Conservation (phyloP, 495 filamentous ascomycete species). For the Pseudomonodictys pantanalensis region DNA sequence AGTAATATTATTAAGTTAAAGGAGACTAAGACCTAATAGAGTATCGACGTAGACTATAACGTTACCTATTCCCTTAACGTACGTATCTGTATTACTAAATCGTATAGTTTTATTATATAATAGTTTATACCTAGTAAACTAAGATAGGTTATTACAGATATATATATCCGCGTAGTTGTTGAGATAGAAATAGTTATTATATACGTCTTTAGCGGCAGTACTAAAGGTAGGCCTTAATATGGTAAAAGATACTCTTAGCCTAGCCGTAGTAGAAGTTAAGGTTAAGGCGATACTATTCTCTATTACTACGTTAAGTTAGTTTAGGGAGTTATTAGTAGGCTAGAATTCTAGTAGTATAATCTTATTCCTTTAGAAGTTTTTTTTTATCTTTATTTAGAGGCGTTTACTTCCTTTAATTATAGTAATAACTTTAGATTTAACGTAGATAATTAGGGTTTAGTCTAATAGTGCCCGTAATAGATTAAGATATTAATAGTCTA, state of each 20-base stretch:
- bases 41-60: neutral
- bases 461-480: neutral
- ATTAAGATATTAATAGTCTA: neutral
- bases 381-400: neutral
- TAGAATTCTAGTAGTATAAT: neutral
- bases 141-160: slow-evolving; percentile 1
- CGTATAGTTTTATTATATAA: neutral
- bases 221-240: neutral
- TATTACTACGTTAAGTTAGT: neutral
- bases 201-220: neutral
- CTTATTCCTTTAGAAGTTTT: neutral
- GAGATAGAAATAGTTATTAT: neutral
- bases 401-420: neutral
- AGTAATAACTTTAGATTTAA: neutral
- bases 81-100: neutral
- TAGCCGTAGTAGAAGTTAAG: neutral
- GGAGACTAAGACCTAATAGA: neutral
- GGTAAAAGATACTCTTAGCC: neutral
- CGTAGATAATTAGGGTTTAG: neutral
- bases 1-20: neutral
- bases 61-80: neutral
- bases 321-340: neutral
- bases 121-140: neutral
- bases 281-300: neutral
- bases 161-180: neutral